These are phyloP conservation scores for Tephrocybe sp. DNA, from an alignment of 768 basidiomycete genomes.

Conservation along the genomic window DNA sequence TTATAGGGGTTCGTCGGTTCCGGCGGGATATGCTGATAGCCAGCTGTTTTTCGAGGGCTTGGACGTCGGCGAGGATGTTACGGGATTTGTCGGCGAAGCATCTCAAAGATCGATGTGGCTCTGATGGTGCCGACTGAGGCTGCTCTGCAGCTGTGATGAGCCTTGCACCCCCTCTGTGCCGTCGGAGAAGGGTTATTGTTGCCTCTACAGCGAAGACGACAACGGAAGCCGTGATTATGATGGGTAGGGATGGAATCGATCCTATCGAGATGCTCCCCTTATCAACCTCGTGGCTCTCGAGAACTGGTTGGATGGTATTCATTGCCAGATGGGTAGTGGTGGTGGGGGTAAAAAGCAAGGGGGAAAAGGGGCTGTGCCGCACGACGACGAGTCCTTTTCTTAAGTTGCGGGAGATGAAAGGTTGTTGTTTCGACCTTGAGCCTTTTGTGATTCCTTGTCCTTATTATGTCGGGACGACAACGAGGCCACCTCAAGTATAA, in stretches of 20 bases:
- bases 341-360: neutral
- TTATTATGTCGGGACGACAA: conserved; percentile 14
- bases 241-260: conserved; percentile 26
- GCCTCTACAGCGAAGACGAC: conserved; percentile 33
- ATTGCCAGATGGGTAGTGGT: conserved; percentile 2
- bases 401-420: neutral
- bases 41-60: conserved; percentile 27
- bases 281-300: conserved; percentile 14
- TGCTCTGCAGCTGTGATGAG: conserved; percentile 6
- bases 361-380: neutral
- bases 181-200: conserved; percentile 20
- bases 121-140: neutral
- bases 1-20: neutral
- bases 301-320: conserved; percentile 15
- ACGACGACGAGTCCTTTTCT: neutral
- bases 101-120: conserved; percentile 7
- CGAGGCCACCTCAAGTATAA: conserved; percentile 18
- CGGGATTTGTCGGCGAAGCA: conserved; percentile 23
- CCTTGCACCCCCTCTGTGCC: conserved; percentile 16
- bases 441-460: conserved; percentile 7
- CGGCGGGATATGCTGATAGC: neutral
- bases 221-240: conserved; percentile 31
- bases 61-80: conserved; percentile 26
- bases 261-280: conserved; percentile 3
- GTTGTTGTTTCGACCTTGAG: neutral